These are phyloP conservation scores for Leucosporidium creatinivorum DNA, from an alignment of 768 basidiomycete species.

Conservation along the genomic window DNA sequence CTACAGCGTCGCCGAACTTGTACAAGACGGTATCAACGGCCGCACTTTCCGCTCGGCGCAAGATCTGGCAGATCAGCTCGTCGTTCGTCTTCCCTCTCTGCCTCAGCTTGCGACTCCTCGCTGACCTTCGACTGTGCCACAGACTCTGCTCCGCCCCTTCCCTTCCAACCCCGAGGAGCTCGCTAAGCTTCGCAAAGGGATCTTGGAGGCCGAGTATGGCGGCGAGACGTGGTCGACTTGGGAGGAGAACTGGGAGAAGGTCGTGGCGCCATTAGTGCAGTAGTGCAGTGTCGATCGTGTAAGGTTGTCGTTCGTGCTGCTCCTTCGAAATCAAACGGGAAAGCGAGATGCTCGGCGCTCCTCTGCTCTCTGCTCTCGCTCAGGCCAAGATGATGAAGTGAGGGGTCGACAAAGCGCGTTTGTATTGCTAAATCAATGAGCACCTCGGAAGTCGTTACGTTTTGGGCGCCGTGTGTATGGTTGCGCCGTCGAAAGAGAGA, in stretches of 20 bases:
- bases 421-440: too few relatives aligned
- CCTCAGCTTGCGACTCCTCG: too few relatives aligned
- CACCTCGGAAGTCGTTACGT: too few relatives aligned
- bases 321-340: too few relatives aligned
- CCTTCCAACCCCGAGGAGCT: slow-evolving; percentile 46
- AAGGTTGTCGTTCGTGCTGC: too few relatives aligned
- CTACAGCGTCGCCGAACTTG: slow-evolving; percentile 71
- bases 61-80: slow-evolving; percentile 65
- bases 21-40: slow-evolving; percentile 77
- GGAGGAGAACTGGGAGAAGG: slow-evolving; percentile 74
- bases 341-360: too few relatives aligned
- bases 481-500: too few relatives aligned
- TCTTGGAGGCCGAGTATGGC: slow-evolving; percentile 10
- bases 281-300: neutral
- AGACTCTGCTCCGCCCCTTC: slow-evolving; percentile 55
- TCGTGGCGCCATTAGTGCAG: slow-evolving; percentile 55
- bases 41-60: slow-evolving; percentile 61
- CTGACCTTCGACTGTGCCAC: neutral
- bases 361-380: too few relatives aligned
- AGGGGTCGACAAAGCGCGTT: too few relatives aligned
- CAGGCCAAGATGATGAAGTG: too few relatives aligned
- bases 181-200: slow-evolving; percentile 45
- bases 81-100: slow-evolving; percentile 46
- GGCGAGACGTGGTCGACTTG: slow-evolving; percentile 64
- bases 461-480: too few relatives aligned